Evolutionary conservation across 2,329 filamentous ascomycete species (phyloP).

Genomic region (Arachnomyces sp.): DNA sequence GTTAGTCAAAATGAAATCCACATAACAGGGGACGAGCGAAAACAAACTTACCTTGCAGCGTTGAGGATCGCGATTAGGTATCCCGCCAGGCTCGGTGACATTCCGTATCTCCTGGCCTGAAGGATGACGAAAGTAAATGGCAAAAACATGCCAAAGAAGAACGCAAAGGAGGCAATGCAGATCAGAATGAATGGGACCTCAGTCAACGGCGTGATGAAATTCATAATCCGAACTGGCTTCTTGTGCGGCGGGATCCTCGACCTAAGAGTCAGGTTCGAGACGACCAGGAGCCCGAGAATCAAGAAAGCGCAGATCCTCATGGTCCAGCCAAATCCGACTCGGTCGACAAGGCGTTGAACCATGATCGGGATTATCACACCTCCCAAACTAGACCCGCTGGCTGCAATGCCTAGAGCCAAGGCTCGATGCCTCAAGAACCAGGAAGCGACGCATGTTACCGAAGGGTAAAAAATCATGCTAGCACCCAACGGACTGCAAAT

Average conservation of each 20-base stretch:
- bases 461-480: conserved; percentile 42
- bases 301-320: conserved; percentile 52
- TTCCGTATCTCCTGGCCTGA: conserved; percentile 40
- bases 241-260: conserved; percentile 32
- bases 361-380: conserved; percentile 57
- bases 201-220: conserved; percentile 41
- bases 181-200: conserved; percentile 41
- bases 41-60: conserved; percentile 29
- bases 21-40: background rate
- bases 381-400: conserved; percentile 47
- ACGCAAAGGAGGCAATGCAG: conserved; percentile 43
- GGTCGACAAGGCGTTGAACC: conserved; percentile 45
- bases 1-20: conserved; percentile 3
- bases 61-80: conserved; percentile 51
- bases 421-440: conserved; percentile 49
- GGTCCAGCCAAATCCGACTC: conserved; percentile 49
- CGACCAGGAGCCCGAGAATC: conserved; percentile 49
- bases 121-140: conserved; percentile 45
- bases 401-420: conserved; percentile 46
- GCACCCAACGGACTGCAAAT: conserved; percentile 46
- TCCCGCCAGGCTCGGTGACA: conserved; percentile 39
- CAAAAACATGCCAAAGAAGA: conserved; percentile 53
- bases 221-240: conserved; percentile 37
- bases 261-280: conserved; percentile 46
- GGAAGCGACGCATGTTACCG: conserved; percentile 30